Evolutionary conservation across 2,329 filamentous ascomycete genomes (phyloP).

Genomic region (Thyridium curvatum): DNA sequence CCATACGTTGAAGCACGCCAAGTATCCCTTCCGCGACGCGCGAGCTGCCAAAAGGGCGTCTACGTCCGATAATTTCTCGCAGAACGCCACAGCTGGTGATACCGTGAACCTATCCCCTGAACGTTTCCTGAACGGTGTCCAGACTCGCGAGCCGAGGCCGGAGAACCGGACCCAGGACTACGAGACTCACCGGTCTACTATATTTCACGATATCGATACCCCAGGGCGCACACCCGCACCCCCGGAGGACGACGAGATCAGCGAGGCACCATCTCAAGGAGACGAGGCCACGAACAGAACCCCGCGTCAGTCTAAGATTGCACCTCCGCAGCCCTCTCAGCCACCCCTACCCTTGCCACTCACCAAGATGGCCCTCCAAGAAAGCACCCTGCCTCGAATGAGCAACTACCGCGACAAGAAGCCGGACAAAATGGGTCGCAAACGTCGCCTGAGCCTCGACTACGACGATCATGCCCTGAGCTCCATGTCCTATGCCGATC

Average conservation of each 20-base stretch:
- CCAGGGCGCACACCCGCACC: conserved; percentile 6
- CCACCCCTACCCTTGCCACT: conserved; percentile 2
- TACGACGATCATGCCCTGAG: conserved; percentile 51
- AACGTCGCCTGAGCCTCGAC: conserved; percentile 39
- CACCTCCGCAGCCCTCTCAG: conserved; percentile 1
- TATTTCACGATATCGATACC: conserved; percentile 17
- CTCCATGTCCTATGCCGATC: conserved; percentile 44
- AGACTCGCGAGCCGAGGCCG: conserved; percentile 7
- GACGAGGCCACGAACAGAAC: conserved; percentile 19
- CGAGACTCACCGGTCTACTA: conserved; percentile 15
- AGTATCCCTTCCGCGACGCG: conserved; percentile 32
- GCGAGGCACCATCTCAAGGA: conserved; percentile 16
- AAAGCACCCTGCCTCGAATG: conserved; percentile 11
- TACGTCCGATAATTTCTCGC: conserved; percentile 8
- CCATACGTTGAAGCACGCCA: conserved; percentile 20
- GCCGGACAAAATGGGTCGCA: conserved; percentile 19
- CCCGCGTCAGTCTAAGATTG: conserved; percentile 6
- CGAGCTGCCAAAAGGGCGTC: conserved; percentile 12
- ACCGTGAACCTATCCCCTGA: conserved; percentile 11
- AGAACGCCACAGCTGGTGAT: conserved; percentile 3
- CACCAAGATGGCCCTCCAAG: conserved; percentile 13
- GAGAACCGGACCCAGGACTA: conserved; percentile 15
- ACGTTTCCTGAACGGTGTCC: conserved; percentile 10
- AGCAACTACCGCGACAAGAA: neutral
- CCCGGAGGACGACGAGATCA: conserved; percentile 18